These are phyloP conservation scores for Tetrastigma voinierianum DNA, from an alignment of 164 flowering plant genomes.

Conservation along the genomic window DNA sequence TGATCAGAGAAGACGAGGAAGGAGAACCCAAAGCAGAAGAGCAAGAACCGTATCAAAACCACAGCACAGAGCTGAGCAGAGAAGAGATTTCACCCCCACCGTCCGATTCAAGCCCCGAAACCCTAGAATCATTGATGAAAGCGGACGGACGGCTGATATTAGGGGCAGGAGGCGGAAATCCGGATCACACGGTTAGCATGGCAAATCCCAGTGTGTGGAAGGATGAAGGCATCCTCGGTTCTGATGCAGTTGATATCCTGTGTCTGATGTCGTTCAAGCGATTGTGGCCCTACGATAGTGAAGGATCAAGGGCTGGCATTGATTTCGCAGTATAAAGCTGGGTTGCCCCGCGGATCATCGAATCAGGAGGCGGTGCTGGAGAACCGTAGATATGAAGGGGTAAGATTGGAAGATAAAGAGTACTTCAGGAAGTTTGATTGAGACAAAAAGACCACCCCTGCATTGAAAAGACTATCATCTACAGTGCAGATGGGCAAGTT, in stretches of 20 bases:
- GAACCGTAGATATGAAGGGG: constrained; percentile 23
- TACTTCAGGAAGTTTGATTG: constrained; percentile 91
- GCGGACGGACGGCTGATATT: constrained; percentile 51
- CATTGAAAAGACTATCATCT: constrained; percentile 79
- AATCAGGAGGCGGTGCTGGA: constrained; percentile 25
- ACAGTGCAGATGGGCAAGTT: constrained; percentile 73
- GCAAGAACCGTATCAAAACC: constrained; percentile 15
- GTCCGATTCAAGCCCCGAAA: constrained; percentile 88
- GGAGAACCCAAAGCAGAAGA: constrained; percentile 11
- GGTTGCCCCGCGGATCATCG: constrained; percentile 50
- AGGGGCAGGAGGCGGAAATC: constrained; percentile 4
- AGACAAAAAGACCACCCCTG: constrained; percentile 58
- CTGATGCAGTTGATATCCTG: constrained; percentile 89
- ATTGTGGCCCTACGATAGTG: constrained; percentile 50
- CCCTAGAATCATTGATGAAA: constrained; percentile 72
- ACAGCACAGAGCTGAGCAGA: constrained; percentile 52
- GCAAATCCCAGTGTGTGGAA: constrained; percentile 20
- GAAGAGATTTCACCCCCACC: constrained; percentile 91
- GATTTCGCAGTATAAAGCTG: constrained; percentile 48
- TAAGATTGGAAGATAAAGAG: constrained; percentile 71
- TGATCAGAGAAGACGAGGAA: constrained; percentile 31
- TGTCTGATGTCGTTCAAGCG: constrained; percentile 68
- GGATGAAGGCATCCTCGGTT: constrained; percentile 63
- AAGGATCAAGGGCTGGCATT: constrained; percentile 58
- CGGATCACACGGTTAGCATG: neutral